A percentile compares a stretch with the other conserved stretches of the same genome.
Conservation (phyloP, 2,329 filamentous ascomycete genomes). For the Aspergillus clavatus region DNA sequence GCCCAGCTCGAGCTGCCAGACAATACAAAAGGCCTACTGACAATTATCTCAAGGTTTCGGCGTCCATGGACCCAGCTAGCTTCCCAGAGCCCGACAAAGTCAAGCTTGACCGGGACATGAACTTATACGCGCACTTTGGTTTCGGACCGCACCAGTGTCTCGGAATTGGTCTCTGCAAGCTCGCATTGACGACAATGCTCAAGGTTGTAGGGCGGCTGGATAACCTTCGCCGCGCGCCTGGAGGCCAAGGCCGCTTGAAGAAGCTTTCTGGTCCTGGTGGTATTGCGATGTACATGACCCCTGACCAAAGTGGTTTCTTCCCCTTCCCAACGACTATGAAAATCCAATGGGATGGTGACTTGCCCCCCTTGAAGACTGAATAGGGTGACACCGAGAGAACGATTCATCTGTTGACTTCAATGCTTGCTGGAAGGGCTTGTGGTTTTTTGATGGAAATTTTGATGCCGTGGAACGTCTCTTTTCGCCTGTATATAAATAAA, state of each 20-base stretch:
- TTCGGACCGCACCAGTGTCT: slow-evolving; percentile 60
- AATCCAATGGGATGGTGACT: slow-evolving; percentile 40
- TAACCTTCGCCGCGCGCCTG: slow-evolving; percentile 40
- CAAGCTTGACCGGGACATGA: slow-evolving; percentile 57
- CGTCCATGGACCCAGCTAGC: slow-evolving; percentile 32
- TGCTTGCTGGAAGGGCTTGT: background rate
- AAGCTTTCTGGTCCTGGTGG: slow-evolving; percentile 36
- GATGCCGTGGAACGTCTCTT: background rate
- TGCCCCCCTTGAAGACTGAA: slow-evolving; percentile 19
- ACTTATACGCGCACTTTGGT: slow-evolving; percentile 61
- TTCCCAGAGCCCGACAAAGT: slow-evolving; percentile 45
- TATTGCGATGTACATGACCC: slow-evolving; percentile 42
- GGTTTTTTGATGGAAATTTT: background rate
- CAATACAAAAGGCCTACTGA: background rate
- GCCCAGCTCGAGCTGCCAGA: slow-evolving; percentile 9
- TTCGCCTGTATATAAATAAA: background rate
- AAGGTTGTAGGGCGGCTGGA: slow-evolving; percentile 39
- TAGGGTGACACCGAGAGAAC: slow-evolving; percentile 1
- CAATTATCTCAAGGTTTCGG: slow-evolving; percentile 24
- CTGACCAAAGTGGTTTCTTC: slow-evolving; percentile 39
- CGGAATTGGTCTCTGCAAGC: slow-evolving; percentile 39
- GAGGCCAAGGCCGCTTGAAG: slow-evolving; percentile 39
- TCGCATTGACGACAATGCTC: slow-evolving; percentile 37
- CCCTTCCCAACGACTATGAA: slow-evolving; percentile 44
- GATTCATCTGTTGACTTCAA: background rate